Base-by-base conservation (phyloP, 768 basidiomycete species). In the Trametes villosa region DNA sequence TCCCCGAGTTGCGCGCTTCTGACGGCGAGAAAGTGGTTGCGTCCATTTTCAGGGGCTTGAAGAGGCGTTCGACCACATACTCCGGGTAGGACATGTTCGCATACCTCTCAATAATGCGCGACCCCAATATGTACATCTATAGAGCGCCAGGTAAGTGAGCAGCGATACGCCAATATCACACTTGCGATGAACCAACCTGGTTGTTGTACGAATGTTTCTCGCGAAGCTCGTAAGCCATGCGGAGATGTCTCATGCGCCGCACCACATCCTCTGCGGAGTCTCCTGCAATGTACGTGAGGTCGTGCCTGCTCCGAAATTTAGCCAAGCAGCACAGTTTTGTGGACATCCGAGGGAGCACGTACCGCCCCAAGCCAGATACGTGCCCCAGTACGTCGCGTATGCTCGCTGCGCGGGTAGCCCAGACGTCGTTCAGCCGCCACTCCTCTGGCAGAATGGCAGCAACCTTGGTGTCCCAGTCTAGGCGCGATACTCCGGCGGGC, bases 21-120 rank as follows among this genome's bases (percentile, higher is more conserved):
- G 66, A 52, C 0, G 74, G 71, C 6, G 71, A 76, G 57, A 76
- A 77, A 0, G 80, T 83, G 1, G 80, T 75, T 0, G 70, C 68
- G 0, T 66, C 52, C 81, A 84, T 82, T 17, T 70, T 69, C 13
- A 83, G 63, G 0, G 79, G 79, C 0, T 53, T 42, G 55, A 82
- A 77, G 8, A 83, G 73, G 7, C 79, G 77, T 33, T 75, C 69
- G 12, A 71, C 61, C n/a, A 81, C 77, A 34, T 81, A 84, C 7
- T 74, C 68, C 11, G 68, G 65, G 53, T 78, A 82, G 1, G 72
- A 40, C 26, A 66, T 65, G 7, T 68, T 74, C 0, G 78, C 50
- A 52, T 77, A 76, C 15, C 58, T 71, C 12, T 67, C 62, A 29
- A 82, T 58, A 12, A 82, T 59, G 48, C 80, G 65, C 1, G 74